Evolutionary conservation across 1,284 basidiomycete species (phyloP).

Genomic region (Rhodotorula sp.): DNA sequence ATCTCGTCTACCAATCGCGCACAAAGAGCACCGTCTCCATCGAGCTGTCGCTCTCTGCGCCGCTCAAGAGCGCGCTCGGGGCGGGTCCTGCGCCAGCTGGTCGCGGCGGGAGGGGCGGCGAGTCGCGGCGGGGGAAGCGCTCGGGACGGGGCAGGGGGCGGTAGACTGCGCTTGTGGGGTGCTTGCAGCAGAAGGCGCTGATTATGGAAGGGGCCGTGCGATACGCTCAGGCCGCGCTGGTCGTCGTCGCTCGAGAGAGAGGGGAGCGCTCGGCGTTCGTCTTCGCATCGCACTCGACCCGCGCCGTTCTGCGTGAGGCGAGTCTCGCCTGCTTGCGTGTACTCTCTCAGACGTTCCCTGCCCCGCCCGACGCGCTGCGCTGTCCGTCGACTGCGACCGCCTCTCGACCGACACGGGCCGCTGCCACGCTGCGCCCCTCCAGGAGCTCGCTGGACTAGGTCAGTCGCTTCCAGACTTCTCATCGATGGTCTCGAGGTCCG

Average conservation of each 20-base stretch:
- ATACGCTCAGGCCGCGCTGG: no score
- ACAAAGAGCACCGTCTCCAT: constrained; percentile 41
- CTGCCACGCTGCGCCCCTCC: no score
- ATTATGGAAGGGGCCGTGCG: background rate
- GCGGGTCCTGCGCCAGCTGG: background rate
- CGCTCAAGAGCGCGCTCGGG: constrained; percentile 8
- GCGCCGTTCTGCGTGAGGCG: no score
- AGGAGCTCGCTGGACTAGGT: background rate
- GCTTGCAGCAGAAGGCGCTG: background rate
- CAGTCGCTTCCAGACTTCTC: background rate
- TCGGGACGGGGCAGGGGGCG: background rate
- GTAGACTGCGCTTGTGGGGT: background rate
- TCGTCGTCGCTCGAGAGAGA: no score
- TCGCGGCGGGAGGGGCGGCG: background rate
- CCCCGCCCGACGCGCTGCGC: no score
- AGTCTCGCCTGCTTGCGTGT: no score
- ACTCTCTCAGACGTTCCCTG: no score
- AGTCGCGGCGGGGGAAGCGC: constrained; percentile 9
- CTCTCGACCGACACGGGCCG: background rate
- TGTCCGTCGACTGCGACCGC: no score
- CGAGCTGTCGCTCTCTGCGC: constrained; percentile 8
- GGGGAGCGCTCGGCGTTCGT: no score
- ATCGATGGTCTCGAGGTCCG: no score
- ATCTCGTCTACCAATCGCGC: constrained; percentile 39
- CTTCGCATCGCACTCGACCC: no score